Evolutionary conservation across 2,329 filamentous ascomycete genomes (phyloP).

Genomic region (Sphaerulina vaccinii): DNA sequence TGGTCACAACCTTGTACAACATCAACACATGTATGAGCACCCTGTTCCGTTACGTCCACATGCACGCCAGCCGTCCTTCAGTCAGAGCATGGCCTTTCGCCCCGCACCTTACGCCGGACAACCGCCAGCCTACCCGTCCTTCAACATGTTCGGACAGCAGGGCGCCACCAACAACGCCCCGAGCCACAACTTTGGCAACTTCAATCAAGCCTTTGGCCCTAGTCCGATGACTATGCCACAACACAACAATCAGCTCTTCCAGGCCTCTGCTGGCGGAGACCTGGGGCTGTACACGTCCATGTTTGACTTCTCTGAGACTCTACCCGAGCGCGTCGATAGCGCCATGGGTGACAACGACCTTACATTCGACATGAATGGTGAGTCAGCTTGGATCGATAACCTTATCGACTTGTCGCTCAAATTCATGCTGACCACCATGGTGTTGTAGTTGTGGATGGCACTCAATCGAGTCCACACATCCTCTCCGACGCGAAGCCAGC

Average conservation of each 20-base stretch:
- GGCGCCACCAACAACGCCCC: neutral
- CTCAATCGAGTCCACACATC: conserved; percentile 32
- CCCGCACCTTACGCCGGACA: conserved; percentile 14
- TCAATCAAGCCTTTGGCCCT: conserved; percentile 8
- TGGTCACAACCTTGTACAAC: neutral
- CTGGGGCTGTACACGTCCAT: conserved; percentile 21
- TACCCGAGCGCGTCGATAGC: conserved; percentile 12
- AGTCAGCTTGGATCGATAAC: conserved; percentile 2
- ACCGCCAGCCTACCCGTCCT: conserved; percentile 6
- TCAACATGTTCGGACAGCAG: conserved; percentile 16
- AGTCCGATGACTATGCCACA: neutral
- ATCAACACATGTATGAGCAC: conserved; percentile 6
- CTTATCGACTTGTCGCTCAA: neutral
- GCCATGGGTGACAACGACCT: conserved; percentile 14
- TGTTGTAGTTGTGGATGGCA: conserved; percentile 2
- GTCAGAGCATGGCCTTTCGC: conserved; percentile 19
- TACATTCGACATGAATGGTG: conserved; percentile 9
- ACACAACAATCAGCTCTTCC: conserved; percentile 13
- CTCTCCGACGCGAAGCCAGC: conserved; percentile 25
- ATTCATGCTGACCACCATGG: conserved; percentile 2
- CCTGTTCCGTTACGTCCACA: conserved; percentile 14
- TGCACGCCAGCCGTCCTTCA: conserved; percentile 18
- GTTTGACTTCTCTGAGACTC: conserved; percentile 10
- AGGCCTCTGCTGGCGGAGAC: conserved; percentile 6
- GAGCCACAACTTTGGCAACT: neutral